These are phyloP conservation scores for Alisma plantagoaquatica DNA, from an alignment of 106 monocot species.

Conservation along the genomic window DNA sequence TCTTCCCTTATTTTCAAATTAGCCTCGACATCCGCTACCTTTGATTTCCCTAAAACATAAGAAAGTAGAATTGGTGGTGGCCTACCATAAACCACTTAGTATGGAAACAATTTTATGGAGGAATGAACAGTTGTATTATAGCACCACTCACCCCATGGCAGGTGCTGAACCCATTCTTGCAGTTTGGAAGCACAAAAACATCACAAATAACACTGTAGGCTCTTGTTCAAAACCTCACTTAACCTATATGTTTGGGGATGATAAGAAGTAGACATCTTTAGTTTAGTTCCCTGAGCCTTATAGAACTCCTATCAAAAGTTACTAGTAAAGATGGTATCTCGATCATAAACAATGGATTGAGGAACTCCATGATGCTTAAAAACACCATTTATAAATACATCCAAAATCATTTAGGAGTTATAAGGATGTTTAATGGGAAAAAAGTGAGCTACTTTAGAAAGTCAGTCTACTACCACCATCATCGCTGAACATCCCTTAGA, in stretches of 20 bases:
- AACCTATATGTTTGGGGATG: background rate
- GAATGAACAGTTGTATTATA: background rate
- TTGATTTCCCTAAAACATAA: background rate
- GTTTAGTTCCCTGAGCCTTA: background rate
- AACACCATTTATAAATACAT: background rate
- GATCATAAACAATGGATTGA: background rate
- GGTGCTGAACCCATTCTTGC: background rate
- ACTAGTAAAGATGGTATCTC: background rate
- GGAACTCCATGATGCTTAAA: background rate
- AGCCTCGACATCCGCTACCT: background rate
- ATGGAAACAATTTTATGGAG: background rate
- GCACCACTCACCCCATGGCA: background rate
- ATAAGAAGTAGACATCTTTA: background rate
- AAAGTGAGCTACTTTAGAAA: background rate
- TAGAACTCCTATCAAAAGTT: background rate
- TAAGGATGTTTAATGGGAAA: background rate
- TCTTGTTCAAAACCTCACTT: background rate
- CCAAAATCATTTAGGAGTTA: background rate
- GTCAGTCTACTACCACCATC: background rate
- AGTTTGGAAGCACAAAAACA: background rate
- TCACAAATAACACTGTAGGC: background rate
- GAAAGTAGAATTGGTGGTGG: background rate
- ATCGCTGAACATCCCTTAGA: background rate
- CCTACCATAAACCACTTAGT: background rate
- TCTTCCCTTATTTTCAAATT: background rate